Evolutionary conservation across 768 basidiomycete genomes (phyloP).

Genomic region (Leccinum longicurvipes): DNA sequence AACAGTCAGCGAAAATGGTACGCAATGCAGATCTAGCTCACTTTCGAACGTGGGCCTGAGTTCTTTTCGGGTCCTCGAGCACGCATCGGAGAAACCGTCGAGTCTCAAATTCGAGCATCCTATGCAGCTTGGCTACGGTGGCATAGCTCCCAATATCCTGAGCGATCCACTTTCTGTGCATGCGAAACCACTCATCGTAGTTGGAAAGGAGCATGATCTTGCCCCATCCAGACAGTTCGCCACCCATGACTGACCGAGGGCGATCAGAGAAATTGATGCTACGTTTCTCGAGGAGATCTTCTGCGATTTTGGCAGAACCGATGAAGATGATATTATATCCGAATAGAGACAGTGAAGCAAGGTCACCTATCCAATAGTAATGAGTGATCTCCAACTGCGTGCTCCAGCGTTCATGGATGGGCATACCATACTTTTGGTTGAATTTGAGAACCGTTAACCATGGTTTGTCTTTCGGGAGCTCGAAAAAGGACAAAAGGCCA

Average conservation of each 20-base stretch:
- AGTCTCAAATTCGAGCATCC: slow-evolving; percentile 20
- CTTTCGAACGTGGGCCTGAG: neutral
- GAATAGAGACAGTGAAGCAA: slow-evolving; percentile 10
- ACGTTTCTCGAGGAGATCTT: slow-evolving; percentile 46
- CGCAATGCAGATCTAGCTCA: neutral
- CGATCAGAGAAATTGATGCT: slow-evolving; percentile 39
- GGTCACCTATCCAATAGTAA: slow-evolving; percentile 9
- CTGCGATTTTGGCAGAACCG: slow-evolving; percentile 39
- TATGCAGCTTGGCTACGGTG: slow-evolving; percentile 8
- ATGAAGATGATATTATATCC: slow-evolving; percentile 40
- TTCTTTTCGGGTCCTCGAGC: slow-evolving; percentile 6
- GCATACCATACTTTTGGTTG: slow-evolving; percentile 12
- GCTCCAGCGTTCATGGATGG: neutral
- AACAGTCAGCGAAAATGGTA: neutral
- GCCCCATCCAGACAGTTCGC: slow-evolving; percentile 21
- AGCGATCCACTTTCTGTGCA: slow-evolving; percentile 17
- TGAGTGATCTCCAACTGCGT: neutral
- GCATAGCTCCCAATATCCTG: slow-evolving; percentile 15
- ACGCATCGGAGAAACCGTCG: slow-evolving; percentile 9
- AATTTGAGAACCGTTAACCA: slow-evolving; percentile 12
- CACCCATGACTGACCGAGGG: slow-evolving; percentile 19
- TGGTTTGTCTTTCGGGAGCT: slow-evolving; percentile 7
- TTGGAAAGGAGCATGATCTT: slow-evolving; percentile 18
- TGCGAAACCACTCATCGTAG: slow-evolving; percentile 12
- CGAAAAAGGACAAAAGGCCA: slow-evolving; percentile 9